Evolutionary conservation across 78 protist species (phyloP).

Genomic region (Dictyostelium purpureum): DNA sequence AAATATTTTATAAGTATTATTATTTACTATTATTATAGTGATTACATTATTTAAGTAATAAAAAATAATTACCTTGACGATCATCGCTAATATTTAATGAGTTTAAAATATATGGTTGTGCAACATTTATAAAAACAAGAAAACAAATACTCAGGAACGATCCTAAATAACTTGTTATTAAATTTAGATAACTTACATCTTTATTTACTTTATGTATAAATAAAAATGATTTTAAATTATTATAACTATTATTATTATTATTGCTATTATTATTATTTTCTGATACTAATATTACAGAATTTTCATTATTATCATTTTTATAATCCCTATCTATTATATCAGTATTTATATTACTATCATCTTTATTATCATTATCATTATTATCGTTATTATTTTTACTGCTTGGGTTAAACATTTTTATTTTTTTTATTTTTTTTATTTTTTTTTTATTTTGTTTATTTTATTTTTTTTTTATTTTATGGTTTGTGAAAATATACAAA

Average conservation of each 20-base stretch:
- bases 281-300: background rate
- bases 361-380: background rate
- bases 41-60: background rate
- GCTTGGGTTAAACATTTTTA: background rate
- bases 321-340: background rate
- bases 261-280: background rate
- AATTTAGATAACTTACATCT: slow-evolving; percentile 18
- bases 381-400: background rate
- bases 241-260: background rate
- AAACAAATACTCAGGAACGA: slow-evolving; percentile 66
- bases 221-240: slow-evolving; percentile 23
- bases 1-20: background rate
- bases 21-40: background rate
- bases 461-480: too few species aligned
- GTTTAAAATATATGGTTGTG: slow-evolving; percentile 48
- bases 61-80: slow-evolving; percentile 21
- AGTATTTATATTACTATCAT: background rate
- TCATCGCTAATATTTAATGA: slow-evolving; percentile 30
- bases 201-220: slow-evolving; percentile 35
- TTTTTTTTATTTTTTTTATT: too few species aligned
- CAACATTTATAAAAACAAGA: slow-evolving; percentile 72
- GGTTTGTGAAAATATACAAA: too few species aligned
- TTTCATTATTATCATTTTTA: too few species aligned
- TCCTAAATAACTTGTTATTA: slow-evolving; percentile 47
- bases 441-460: too few species aligned